Base-by-base conservation (phyloP, 352 stramenopile species). In the Phytophthora nicotianae region DNA sequence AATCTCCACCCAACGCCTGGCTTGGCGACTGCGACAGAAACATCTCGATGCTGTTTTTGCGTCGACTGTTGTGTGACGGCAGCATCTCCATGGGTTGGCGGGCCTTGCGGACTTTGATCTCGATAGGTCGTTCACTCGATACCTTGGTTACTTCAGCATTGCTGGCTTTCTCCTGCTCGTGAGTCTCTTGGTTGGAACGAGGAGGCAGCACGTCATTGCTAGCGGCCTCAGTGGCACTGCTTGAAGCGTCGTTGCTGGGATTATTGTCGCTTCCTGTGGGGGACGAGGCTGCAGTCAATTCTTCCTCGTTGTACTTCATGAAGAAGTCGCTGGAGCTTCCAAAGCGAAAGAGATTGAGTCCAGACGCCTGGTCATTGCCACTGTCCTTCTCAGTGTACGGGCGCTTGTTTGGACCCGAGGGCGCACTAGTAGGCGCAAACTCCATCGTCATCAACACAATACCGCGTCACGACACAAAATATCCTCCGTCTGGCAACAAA, bases 11-110 rank as follows among this genome's bases (percentile, higher is more conserved):
- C 19, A 94, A 64, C 16, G 84, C 83, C 52, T 94, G 86, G 40
- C 79, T 90, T 1, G 86, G 86, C 50, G 81, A 91, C 63, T 92
- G 86, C 62, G 86, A 94, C 3, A 94, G 65, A 75, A 94, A 94
- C 83, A 94, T 91, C 65, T 94, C 86, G 32, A 94, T 91, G 68
- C 81, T 91, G 74, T 88, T 94, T 74, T 94, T 94, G 40, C 86
- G 81, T 40, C 77, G 82, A 20, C 66, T 79, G 23, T 49, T 58
- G 52, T 41, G 70, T 13, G 56, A 49, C 26, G 70, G 66, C 40
- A 71, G 58, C 58, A 72, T 72, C n/a, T 75, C 69, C 48, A 73
- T 51, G 21, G 60, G 48, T 23, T 41, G 35, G 16, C 41, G 54
- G 0, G 38, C 32, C 48, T 75, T 74, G 27, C 50, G 51, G 8